Evolutionary conservation across 257 asterid genomes (phyloP).

Genomic region (Verbascum thapsus): DNA sequence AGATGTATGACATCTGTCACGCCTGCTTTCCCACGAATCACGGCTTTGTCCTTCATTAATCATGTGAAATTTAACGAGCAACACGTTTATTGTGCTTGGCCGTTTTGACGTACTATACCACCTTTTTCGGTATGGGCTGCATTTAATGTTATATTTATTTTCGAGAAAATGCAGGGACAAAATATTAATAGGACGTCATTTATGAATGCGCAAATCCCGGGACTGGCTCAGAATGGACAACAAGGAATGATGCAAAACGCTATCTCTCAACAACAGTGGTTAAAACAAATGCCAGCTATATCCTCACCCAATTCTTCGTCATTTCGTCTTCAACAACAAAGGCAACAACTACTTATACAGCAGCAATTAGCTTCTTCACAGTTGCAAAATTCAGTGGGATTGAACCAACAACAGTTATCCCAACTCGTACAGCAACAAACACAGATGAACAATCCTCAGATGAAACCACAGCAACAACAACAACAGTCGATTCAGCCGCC

Average conservation of each 20-base stretch:
- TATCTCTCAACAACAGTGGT: slow-evolving; percentile 80
- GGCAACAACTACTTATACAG: slow-evolving; percentile 56
- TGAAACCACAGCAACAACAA: slow-evolving; percentile 58
- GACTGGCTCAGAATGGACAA: slow-evolving; percentile 84
- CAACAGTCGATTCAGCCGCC: slow-evolving; percentile 40
- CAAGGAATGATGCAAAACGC: slow-evolving; percentile 66
- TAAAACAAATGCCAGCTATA: slow-evolving; percentile 73
- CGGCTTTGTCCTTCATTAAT: slow-evolving; percentile 30
- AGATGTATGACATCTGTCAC: not conserved
- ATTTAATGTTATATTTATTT: slow-evolving; percentile 27
- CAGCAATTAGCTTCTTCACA: slow-evolving; percentile 66
- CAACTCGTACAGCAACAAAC: slow-evolving; percentile 79
- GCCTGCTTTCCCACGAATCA: slow-evolving; percentile 19
- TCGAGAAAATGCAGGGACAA: slow-evolving; percentile 62
- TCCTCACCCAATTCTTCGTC: slow-evolving; percentile 76
- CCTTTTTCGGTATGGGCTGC: slow-evolving; percentile 27
- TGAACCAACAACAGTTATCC: slow-evolving; percentile 72
- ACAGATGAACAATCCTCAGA: slow-evolving; percentile 61
- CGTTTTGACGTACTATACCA: slow-evolving; percentile 9
- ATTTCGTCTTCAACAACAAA: slow-evolving; percentile 62
- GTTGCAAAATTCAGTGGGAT: slow-evolving; percentile 58
- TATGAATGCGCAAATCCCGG: slow-evolving; percentile 66
- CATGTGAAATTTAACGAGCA: slow-evolving; percentile 24
- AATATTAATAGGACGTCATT: slow-evolving; percentile 69
- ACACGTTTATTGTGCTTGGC: slow-evolving; percentile 19